Percentiles rank a stretch among this genome's conserved stretches.
These are phyloP conservation scores for Fusarium caatingaense DNA, from an alignment of 2,329 filamentous ascomycete species.

Conservation along the genomic window DNA sequence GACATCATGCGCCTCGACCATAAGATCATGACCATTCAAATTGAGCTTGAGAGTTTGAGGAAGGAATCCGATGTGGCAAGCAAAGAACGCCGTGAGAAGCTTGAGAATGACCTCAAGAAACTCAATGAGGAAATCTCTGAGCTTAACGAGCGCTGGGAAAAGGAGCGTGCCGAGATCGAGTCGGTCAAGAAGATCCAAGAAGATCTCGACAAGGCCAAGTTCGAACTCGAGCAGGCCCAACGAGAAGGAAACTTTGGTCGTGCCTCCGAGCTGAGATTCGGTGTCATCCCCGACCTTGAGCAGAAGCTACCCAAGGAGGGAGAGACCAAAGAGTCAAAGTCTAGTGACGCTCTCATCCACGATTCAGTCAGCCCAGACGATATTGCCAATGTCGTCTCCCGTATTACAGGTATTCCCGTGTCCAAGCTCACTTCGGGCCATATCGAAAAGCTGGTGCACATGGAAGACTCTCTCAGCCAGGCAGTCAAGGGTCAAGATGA, in stretches of 20 bases:
- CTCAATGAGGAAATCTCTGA: conserved; percentile 81
- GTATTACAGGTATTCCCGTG: conserved; percentile 92
- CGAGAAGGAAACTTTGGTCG: conserved; percentile 88
- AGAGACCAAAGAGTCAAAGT: conserved; percentile 53
- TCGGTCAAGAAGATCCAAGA: conserved; percentile 87
- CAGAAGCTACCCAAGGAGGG: conserved; percentile 82
- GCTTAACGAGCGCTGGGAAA: conserved; percentile 88
- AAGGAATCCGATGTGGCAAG: conserved; percentile 95
- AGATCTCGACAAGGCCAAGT: conserved; percentile 84
- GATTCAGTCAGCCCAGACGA: conserved; percentile 96
- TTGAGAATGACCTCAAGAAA: conserved; percentile 79
- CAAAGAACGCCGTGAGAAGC: conserved; percentile 85
- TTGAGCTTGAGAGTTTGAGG: conserved; percentile 91
- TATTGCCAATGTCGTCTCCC: conserved; percentile 90
- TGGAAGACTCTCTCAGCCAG: conserved; percentile 89
- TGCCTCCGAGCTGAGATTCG: conserved; percentile 91
- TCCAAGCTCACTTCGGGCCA: conserved; percentile 93
- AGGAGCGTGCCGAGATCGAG: conserved; percentile 87
- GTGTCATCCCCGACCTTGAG: conserved; percentile 85
- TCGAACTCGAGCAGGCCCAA: conserved; percentile 89
- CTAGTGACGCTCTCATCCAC: conserved; percentile 76
- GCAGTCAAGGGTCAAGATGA: conserved; percentile 94
- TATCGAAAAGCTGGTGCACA: conserved; percentile 92
- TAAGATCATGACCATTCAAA: conserved; percentile 96
- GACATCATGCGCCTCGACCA: conserved; percentile 92